These are phyloP conservation scores for Penicillium tannophilum DNA, from an alignment of 495 filamentous ascomycete genomes.

Conservation along the genomic window DNA sequence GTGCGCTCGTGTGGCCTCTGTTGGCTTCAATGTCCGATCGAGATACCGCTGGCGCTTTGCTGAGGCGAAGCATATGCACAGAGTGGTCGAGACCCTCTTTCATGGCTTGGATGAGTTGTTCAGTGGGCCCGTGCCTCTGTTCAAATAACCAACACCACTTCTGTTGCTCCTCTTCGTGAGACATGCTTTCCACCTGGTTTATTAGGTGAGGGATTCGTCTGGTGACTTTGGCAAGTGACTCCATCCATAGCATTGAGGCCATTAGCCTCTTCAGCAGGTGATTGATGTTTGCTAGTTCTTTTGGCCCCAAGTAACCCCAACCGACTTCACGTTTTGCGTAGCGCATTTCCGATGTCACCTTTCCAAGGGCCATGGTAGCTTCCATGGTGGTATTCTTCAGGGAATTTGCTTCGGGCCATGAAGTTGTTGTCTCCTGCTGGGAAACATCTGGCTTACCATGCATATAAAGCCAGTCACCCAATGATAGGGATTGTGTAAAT, in stretches of 20 bases:
- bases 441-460: background rate
- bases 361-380: background rate
- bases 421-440: background rate
- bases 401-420: background rate
- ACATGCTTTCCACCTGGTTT: background rate
- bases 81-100: background rate
- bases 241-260: background rate
- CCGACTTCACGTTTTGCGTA: background rate
- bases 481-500: slow-evolving; percentile 1
- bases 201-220: background rate
- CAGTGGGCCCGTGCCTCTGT: background rate
- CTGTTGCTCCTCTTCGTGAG: background rate
- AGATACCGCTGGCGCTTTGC: background rate
- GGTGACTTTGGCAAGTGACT: background rate
- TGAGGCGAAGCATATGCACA: background rate
- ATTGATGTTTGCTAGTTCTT: background rate
- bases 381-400: background rate
- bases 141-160: background rate
- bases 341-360: background rate
- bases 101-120: background rate
- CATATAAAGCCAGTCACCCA: background rate
- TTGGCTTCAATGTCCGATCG: slow-evolving; percentile 4
- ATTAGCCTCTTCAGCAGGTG: background rate
- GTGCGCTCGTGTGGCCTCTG: background rate
- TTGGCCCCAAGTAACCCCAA: background rate